Evolutionary conservation across 768 basidiomycete genomes (phyloP).

Genomic region (Hygrocybe punicea): DNA sequence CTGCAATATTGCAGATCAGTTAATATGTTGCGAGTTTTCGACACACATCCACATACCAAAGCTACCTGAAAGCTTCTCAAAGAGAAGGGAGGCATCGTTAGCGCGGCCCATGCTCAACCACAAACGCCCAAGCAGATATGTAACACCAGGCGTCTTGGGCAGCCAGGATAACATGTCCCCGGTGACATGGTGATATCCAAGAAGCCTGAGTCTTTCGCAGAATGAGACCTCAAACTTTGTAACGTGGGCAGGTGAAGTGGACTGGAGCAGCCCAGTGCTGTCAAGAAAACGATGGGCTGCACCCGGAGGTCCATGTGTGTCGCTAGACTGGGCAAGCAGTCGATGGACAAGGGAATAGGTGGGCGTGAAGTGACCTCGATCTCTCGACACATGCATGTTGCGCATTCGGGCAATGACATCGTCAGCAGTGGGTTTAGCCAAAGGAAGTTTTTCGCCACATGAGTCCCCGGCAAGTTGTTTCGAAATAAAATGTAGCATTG

Average conservation of each 20-base stretch:
- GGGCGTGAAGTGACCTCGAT: slow-evolving; percentile 44
- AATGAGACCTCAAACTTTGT: slow-evolving; percentile 68
- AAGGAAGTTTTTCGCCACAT: slow-evolving; percentile 8
- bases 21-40: slow-evolving; percentile 7
- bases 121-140: slow-evolving; percentile 68
- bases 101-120: slow-evolving; percentile 62
- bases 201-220: slow-evolving; percentile 61
- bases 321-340: slow-evolving; percentile 53
- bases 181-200: slow-evolving; percentile 61
- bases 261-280: slow-evolving; percentile 60
- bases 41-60: slow-evolving; percentile 56
- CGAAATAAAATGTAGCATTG: slow-evolving; percentile 61
- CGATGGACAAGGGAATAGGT: slow-evolving; percentile 62
- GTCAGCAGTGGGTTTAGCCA: slow-evolving; percentile 40
- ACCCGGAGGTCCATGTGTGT: slow-evolving; percentile 48
- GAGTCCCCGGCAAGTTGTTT: slow-evolving; percentile 52
- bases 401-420: slow-evolving; percentile 68
- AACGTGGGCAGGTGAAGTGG: slow-evolving; percentile 63
- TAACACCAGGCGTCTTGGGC: slow-evolving; percentile 71
- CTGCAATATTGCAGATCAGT: slow-evolving; percentile 31
- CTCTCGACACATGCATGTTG: slow-evolving; percentile 68
- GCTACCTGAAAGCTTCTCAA: slow-evolving; percentile 72
- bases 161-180: slow-evolving; percentile 71
- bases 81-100: slow-evolving; percentile 67
- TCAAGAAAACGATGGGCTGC: slow-evolving; percentile 72